These are phyloP conservation scores for Aristolochia californica DNA, from an alignment of 164 flowering plant species.

Conservation along the genomic window DNA sequence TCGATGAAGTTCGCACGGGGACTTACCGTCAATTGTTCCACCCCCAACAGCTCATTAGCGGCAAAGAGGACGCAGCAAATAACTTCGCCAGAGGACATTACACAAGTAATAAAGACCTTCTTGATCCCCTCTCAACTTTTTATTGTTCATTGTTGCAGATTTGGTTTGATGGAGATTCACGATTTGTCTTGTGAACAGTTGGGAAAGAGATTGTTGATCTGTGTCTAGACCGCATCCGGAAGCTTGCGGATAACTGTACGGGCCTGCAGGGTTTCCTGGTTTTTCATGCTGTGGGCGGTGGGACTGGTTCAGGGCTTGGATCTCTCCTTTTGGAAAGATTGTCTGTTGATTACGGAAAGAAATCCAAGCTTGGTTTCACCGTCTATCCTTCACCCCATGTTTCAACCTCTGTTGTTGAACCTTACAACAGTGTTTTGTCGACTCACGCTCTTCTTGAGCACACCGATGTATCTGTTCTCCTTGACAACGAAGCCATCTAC, in stretches of 20 bases:
- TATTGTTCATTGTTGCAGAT: not conserved
- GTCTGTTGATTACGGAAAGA: conserved; percentile 51
- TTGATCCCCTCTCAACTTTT: too few species aligned
- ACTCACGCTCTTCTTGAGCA: conserved; percentile 57
- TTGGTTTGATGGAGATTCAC: not conserved
- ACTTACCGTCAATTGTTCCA: conserved; percentile 51
- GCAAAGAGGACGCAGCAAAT: conserved; percentile 63
- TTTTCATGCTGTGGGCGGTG: conserved; percentile 68
- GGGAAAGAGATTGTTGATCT: conserved; percentile 68
- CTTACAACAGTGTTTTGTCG: conserved; percentile 55
- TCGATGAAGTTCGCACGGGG: conserved; percentile 58
- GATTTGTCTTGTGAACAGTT: conserved; percentile 16
- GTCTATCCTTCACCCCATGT: conserved; percentile 39
- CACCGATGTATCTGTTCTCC: conserved; percentile 51
- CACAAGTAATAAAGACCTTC: conserved; percentile 30
- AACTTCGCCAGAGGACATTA: conserved; percentile 63
- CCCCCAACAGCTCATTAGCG: conserved; percentile 54
- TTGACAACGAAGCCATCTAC: conserved; percentile 61
- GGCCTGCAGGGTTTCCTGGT: conserved; percentile 69
- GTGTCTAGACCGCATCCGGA: conserved; percentile 53
- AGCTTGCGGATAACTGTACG: conserved; percentile 66
- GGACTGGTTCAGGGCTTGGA: conserved; percentile 69
- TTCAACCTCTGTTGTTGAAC: conserved; percentile 65
- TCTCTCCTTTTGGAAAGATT: conserved; percentile 56
- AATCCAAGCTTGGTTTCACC: conserved; percentile 11